Base-by-base conservation (phyloP, 495 filamentous ascomycete genomes). In the Penicillium silybi region DNA sequence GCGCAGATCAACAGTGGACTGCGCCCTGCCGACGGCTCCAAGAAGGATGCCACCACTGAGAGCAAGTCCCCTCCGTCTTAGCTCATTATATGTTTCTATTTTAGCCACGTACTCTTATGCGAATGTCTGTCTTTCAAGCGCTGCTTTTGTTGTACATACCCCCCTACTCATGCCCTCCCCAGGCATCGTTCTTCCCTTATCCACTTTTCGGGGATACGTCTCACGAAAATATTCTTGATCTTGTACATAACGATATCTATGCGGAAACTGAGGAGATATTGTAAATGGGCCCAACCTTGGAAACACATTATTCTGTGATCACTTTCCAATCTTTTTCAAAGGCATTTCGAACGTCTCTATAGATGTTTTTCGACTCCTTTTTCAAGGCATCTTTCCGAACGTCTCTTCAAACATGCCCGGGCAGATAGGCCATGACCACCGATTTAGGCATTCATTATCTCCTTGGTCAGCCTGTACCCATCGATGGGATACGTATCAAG, bases 1-100 rank as follows among this genome's bases (percentile, higher is more conserved):
- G 85, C 85, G 4, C 76, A 80, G 58, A 77, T 78, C 38, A 89
- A 89, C 46, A 71, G 69, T 50, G 73, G 70, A 17, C 38, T 66
- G 26, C 64, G 62, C 32, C 38, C 35, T 13, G 43, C 44, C 19
- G 10, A 17, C 46, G 23, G 47, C 25, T 18, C 18, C 5, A 39
- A 52, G 41, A 50, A 57, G 8, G 46, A 44, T n/a, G 41, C 40
- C 17, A 41, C 32, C 32, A 18, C 53, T 19, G 50, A 57, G 26
- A 58, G 38, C 51, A 58, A 54, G 29, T 42, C 51, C 16, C 38
- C 41, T 20, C 41, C 41, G 40, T 35, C 48, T 34, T 57, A 41
- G 38, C 22, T 34, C 18, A n/a, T 49, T 32, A 18, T 39, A 18
- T 39, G 6, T 19, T 15, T 25, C 41, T 43, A 32, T 13, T 43